These are phyloP conservation scores for Murraya paniculata DNA, from an alignment of 345 rosid genomes.

Conservation along the genomic window DNA sequence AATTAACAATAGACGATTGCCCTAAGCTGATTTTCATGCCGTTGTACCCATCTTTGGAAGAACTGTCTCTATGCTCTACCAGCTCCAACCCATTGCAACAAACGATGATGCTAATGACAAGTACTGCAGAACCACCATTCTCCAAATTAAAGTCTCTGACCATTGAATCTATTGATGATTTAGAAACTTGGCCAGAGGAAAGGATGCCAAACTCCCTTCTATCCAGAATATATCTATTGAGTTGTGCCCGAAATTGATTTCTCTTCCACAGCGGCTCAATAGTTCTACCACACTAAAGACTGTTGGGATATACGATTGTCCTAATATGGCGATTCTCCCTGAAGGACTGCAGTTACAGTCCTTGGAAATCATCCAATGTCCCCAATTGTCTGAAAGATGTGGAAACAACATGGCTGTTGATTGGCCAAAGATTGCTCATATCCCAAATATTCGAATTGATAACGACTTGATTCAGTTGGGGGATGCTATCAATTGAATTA, in stretches of 20 bases:
- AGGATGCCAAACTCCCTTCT: not conserved
- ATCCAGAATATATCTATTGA: not conserved
- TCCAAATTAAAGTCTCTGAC: not conserved
- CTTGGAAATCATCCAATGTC: not conserved
- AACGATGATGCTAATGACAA: not conserved
- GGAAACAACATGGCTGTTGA: not conserved
- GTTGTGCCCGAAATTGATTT: not conserved
- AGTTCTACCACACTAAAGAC: not conserved
- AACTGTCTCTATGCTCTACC: not conserved
- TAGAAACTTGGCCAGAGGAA: not conserved
- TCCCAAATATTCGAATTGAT: not conserved
- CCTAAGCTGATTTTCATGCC: conserved; percentile 12
- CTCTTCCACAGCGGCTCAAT: not conserved
- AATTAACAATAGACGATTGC: not conserved
- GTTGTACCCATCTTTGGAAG: conserved; percentile 1
- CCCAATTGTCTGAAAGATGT: not conserved
- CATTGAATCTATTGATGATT: not conserved
- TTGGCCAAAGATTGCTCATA: conserved; percentile 2
- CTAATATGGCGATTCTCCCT: not conserved
- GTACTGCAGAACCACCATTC: not conserved
- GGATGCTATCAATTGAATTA: not conserved
- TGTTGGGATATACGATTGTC: not conserved
- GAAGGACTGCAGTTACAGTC: not conserved
- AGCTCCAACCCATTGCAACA: not conserved
- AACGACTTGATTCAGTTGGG: not conserved